Base-by-base conservation (phyloP, 2,329 filamentous ascomycete species). In the Sclerotinia nivalis region DNA sequence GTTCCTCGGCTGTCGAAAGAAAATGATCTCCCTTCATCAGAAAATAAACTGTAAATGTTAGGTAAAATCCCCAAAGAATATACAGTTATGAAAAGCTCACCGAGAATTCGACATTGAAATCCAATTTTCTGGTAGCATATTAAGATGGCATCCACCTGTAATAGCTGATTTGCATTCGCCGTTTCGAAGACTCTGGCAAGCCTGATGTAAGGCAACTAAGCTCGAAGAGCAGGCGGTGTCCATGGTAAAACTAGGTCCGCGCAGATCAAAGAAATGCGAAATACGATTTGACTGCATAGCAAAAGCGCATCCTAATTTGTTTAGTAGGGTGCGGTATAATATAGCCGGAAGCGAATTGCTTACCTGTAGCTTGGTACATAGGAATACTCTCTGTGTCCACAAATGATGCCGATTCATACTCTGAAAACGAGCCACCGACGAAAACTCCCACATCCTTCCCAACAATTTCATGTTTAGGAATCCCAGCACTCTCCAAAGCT, bases 1-100 rank as follows among this genome's bases (percentile, higher is more conserved):
- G 88, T 85, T 20, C 87, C 89, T 1, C 83, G 80, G 25, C 81
- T 75, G 72, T 90, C 88, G 71, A 88, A 89, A 66, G 85, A 85
- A 71, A 83, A 77, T 15, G 73, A 78, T 47, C 73, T 69, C 15
- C 77, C 77, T 47, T 75, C 70, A 40, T 74, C 73, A 2, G 74
- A 75, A 54, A 78, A 75, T 20, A 77, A 70, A 2, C 76, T 77
- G 82, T 83, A 49, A 81, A 83, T 70, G 81, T 84, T 1, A 85
- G 84, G 69, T 84, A 81, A 1, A 66, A 31, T 25, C 20, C 22
- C 20, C n/a, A 49, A 25, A 25, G 22, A 5, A 5, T n/a, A 22
- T 40, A 20, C 12, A 15, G 25, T 40, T 50, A 43, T 40, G 9
- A 61, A 20, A 22, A 31, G 52, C 69, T 70, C 68, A 77, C 76